Evolutionary conservation across 2,329 filamentous ascomycete genomes (phyloP), one percentile per base, ranked within the genome.

Genomic region (Sclerotinia trifoliorum): DNA sequence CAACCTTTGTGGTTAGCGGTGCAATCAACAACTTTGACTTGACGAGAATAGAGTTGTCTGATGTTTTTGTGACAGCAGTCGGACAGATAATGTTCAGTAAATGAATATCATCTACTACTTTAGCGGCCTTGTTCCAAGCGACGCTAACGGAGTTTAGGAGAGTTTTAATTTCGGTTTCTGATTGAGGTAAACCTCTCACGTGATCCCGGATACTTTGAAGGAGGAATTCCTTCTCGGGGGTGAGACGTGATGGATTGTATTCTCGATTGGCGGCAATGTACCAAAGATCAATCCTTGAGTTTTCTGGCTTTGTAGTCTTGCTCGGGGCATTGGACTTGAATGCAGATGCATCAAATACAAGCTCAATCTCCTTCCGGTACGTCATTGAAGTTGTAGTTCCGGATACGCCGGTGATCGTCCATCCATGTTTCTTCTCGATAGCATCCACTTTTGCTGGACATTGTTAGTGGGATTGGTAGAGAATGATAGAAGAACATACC

Each of bases 211-310:
- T 88, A 73, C 88, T 86, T 74, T 91, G 86, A 10, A 94, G 80
- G 76, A 93, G 92, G 79, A 94, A 94, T 49, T 90, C 88, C 73
- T 88, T 89, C 75, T 90, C 90, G 0, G 84, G 83, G 1, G 87
- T 88, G 65, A 87, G 78, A 0, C 86, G 85, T 44, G 82, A 76
- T 13, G 86, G 80, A 39, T 85, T 81, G n/a, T 80, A 79, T 55
- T 86, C 82, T 60, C 83, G 81, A 64, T 81, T 82, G 71, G 85
- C 84, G 35, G 85, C 89, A 71, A 92, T 85, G 77, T 93, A 93
- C 79, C 85, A 87, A 0, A 94, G 80, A 69, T 90, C 89, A 72
- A 94, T 90, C 29, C 82, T 83, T 1, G 83, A 82, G 73, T 86
- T 85, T 61, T 49, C 63, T 54, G 71, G 44, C 62, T 74, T 66